Conservation (phyloP, 2,329 filamentous ascomycete species). For the Neoascochyta sp. region DNA sequence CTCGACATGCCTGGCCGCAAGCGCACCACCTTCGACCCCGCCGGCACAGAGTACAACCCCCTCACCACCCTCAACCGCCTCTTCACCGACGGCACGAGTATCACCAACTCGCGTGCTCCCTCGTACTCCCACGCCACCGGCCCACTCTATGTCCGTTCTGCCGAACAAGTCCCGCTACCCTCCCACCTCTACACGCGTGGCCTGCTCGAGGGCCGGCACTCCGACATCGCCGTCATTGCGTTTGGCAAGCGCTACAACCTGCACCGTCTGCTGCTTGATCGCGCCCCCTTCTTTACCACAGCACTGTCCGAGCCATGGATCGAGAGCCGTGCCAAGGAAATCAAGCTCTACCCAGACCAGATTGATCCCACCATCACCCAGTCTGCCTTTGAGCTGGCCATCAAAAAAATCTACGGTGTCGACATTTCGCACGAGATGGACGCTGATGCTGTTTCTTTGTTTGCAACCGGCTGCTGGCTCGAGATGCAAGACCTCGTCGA, state of each 20-base stretch:
- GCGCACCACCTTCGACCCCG: slow-evolving; percentile 25
- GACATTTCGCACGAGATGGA: slow-evolving; percentile 50
- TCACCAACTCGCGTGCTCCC: slow-evolving; percentile 40
- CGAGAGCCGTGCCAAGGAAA: slow-evolving; percentile 51
- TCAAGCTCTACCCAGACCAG: slow-evolving; percentile 52
- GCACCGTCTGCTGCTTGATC: slow-evolving; percentile 54
- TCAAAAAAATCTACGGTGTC: slow-evolving; percentile 54
- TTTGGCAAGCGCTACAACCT: slow-evolving; percentile 52
- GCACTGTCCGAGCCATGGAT: slow-evolving; percentile 56
- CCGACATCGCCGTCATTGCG: slow-evolving; percentile 53
- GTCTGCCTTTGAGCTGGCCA: slow-evolving; percentile 51
- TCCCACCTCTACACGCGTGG: slow-evolving; percentile 53
- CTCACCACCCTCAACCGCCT: slow-evolving; percentile 45
- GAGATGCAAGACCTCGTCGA: slow-evolving; percentile 57
- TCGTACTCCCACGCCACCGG: slow-evolving; percentile 42
- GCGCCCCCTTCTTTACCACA: slow-evolving; percentile 54
- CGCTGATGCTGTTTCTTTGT: slow-evolving; percentile 51
- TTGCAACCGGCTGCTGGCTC: slow-evolving; percentile 56
- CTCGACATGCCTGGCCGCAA: slow-evolving; percentile 28
- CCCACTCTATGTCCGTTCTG: slow-evolving; percentile 31
- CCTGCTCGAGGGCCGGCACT: slow-evolving; percentile 51
- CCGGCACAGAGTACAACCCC: slow-evolving; percentile 38
- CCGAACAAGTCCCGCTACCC: slow-evolving; percentile 44
- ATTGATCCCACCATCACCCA: slow-evolving; percentile 54
- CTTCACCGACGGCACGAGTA: slow-evolving; percentile 41